Evolutionary conservation across 768 basidiomycete genomes (phyloP).

Genomic region (Candolleomyces eurysporus): DNA sequence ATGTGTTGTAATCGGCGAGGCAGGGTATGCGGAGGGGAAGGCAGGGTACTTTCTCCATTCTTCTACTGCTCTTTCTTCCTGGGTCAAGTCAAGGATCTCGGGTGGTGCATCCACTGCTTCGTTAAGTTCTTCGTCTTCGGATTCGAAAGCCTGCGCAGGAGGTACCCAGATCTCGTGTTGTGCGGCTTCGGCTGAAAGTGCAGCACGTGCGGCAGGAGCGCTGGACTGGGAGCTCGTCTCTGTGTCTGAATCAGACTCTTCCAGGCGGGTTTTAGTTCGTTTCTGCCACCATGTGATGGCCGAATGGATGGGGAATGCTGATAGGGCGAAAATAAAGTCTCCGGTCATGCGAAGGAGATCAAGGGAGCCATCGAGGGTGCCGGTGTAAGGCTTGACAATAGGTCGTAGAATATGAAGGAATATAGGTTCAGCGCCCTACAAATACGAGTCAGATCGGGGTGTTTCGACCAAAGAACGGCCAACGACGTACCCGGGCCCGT

Average conservation of each 20-base stretch:
- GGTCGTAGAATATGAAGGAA: slow-evolving; percentile 81
- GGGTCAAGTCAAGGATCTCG: slow-evolving; percentile 12
- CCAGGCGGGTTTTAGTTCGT: slow-evolving; percentile 13
- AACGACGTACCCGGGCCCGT: slow-evolving; percentile 60
- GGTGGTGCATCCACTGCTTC: slow-evolving; percentile 9
- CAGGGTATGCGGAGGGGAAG: slow-evolving; percentile 76
- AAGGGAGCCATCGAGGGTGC: slow-evolving; percentile 61
- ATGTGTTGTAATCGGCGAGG: slow-evolving; percentile 54
- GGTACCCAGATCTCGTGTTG: slow-evolving; percentile 60
- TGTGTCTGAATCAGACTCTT: not conserved
- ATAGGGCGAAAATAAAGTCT: slow-evolving; percentile 53
- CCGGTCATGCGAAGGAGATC: slow-evolving; percentile 62
- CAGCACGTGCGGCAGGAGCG: not conserved
- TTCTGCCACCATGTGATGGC: slow-evolving; percentile 36
- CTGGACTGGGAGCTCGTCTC: not conserved
- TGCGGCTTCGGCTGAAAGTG: not conserved
- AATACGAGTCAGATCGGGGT: not conserved
- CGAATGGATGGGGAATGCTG: slow-evolving; percentile 37
- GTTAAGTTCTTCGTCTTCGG: slow-evolving; percentile 26
- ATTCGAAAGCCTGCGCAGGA: slow-evolving; percentile 44
- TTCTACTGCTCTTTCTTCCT: slow-evolving; percentile 37
- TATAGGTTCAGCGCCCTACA: slow-evolving; percentile 82
- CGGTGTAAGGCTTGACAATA: slow-evolving; percentile 69
- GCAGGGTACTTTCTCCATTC: slow-evolving; percentile 76
- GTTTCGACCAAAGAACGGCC: not conserved